These are phyloP conservation scores for Calycina marina DNA, from an alignment of 2,329 filamentous ascomycete genomes.

Conservation along the genomic window DNA sequence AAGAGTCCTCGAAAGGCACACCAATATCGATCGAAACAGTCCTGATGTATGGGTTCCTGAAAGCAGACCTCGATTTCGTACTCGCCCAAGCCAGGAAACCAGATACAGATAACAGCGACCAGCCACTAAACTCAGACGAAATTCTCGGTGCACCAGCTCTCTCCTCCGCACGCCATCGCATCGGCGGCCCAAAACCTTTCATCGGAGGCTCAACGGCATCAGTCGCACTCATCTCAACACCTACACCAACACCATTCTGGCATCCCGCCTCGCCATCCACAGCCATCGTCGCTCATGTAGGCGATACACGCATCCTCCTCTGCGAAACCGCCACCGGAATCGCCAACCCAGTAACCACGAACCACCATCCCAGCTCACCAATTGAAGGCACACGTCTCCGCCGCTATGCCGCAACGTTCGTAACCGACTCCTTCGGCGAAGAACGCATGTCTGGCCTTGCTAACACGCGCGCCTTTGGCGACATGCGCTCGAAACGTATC, in stretches of 20 bases:
- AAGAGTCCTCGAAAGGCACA: conserved; percentile 16
- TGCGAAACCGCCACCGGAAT: conserved; percentile 75
- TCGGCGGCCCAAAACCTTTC: conserved; percentile 67
- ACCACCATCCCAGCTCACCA: conserved; percentile 85
- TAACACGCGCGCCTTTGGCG: conserved; percentile 88
- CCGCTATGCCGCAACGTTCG: conserved; percentile 72
- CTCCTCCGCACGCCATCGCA: conserved; percentile 41
- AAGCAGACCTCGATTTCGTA: conserved; percentile 89
- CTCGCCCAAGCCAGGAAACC: conserved; percentile 73
- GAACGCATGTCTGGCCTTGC: conserved; percentile 87
- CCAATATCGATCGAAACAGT: conserved; percentile 58
- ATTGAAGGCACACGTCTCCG: conserved; percentile 70
- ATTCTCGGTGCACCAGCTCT: conserved; percentile 53
- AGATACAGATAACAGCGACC: conserved; percentile 56
- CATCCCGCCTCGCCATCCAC: conserved; percentile 77
- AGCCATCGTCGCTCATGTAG: conserved; percentile 76
- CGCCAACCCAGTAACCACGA: conserved; percentile 68
- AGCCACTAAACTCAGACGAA: conserved; percentile 72
- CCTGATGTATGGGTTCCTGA: conserved; percentile 82
- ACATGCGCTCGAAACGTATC: conserved; percentile 80
- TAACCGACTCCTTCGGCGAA: conserved; percentile 94
- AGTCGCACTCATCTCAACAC: conserved; percentile 79
- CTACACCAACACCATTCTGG: conserved; percentile 87
- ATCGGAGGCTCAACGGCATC: conserved; percentile 90
- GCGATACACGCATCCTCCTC: conserved; percentile 81